These are phyloP conservation scores for Bryum argenteum DNA, from an alignment of 225 moss, liverwort and hornwort genomes.

Conservation along the genomic window DNA sequence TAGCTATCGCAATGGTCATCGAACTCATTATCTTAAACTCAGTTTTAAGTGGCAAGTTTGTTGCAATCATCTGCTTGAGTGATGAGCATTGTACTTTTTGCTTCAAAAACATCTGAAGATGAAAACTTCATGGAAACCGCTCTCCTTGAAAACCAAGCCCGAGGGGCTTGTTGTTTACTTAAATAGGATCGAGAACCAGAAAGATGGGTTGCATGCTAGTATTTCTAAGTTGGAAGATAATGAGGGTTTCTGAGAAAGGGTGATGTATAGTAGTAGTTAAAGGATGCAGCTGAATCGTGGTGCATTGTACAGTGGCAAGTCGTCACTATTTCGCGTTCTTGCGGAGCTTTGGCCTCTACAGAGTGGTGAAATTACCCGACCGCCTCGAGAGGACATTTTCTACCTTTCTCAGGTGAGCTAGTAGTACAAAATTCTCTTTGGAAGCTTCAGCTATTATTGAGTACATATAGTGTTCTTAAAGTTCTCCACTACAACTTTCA, in stretches of 20 bases:
- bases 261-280: not conserved
- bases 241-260: not conserved
- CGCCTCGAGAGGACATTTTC: conserved; percentile 54
- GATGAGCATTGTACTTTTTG: no score
- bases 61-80: no score
- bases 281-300: not conserved
- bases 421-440: not conserved
- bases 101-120: no score
- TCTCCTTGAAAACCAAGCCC: no score
- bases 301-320: conserved; percentile 52
- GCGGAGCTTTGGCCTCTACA: conserved; percentile 71
- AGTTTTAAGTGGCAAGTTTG: no score
- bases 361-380: conserved; percentile 57
- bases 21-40: no score
- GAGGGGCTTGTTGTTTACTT: no score
- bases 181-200: not conserved
- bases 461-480: not conserved
- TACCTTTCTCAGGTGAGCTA: conserved; percentile 57
- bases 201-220: not conserved
- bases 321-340: conserved; percentile 61
- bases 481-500: not conserved
- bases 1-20: not conserved
- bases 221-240: conserved; percentile 18
- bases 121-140: no score
- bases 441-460: not conserved